Conservation (phyloP, 2,329 filamentous ascomycete genomes). For the Nectriaceae sp. region DNA sequence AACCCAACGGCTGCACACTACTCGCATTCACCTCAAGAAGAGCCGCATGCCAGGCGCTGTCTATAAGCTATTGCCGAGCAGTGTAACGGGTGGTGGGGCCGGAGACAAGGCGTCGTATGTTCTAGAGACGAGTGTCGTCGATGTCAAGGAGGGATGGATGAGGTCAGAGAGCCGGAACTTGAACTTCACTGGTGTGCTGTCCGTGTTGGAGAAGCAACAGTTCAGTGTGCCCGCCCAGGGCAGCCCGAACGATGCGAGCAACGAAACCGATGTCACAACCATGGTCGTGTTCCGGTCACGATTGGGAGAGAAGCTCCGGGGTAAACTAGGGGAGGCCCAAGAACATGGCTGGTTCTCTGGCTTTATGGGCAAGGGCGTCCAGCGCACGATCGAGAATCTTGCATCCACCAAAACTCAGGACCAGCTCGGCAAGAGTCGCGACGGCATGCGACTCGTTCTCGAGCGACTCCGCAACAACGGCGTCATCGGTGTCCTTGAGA, state of each 20-base stretch:
- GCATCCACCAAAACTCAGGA: conserved; percentile 76
- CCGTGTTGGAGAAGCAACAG: conserved; percentile 74
- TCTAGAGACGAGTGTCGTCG: conserved; percentile 76
- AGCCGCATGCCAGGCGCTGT: conserved; percentile 75
- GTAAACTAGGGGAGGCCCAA: conserved; percentile 50
- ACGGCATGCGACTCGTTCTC: conserved; percentile 81
- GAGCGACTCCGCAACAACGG: conserved; percentile 65
- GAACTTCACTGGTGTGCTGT: conserved; percentile 79
- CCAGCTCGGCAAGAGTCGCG: conserved; percentile 76
- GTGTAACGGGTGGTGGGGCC: conserved; percentile 63
- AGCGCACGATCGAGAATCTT: conserved; percentile 77
- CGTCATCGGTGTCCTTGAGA: conserved; percentile 59
- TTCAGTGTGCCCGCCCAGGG: conserved; percentile 52
- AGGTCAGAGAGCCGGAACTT: conserved; percentile 78
- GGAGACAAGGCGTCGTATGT: conserved; percentile 77
- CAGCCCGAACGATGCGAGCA: conserved; percentile 24
- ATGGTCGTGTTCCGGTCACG: conserved; percentile 72
- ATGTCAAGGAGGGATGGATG: conserved; percentile 82
- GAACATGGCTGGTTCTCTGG: conserved; percentile 54
- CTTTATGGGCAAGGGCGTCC: conserved; percentile 63
- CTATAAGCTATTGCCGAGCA: conserved; percentile 72
- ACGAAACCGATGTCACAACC: conserved; percentile 69
- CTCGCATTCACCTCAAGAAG: conserved; percentile 80
- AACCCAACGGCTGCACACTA: conserved; percentile 76
- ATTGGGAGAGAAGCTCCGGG: conserved; percentile 68